Conservation (phyloP, 345 rosid species). For the Ceriops decandra region DNA sequence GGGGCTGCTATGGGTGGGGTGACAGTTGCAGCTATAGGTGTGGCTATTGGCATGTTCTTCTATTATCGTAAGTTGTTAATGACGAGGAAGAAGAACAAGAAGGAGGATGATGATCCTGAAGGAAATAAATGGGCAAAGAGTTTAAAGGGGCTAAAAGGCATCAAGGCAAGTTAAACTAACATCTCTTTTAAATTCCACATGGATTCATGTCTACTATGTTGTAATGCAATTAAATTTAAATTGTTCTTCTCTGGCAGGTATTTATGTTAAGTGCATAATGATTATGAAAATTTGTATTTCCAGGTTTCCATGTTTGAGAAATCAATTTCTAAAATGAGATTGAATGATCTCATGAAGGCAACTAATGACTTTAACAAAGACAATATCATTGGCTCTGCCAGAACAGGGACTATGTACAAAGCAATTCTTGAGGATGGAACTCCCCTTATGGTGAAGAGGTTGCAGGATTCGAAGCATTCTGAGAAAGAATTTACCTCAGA, state of each 20-base stretch:
- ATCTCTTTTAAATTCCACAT: conserved; percentile 2
- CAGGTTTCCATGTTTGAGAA: conserved; percentile 25
- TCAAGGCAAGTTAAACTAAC: conserved; percentile 48
- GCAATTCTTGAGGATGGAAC: conserved; percentile 12
- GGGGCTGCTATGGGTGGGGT: conserved; percentile 51
- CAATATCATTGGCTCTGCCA: conserved; percentile 18
- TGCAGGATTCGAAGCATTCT: conserved; percentile 7
- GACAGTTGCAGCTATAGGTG: conserved; percentile 54
- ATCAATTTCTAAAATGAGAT: conserved; percentile 15
- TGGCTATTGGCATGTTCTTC: conserved; percentile 49
- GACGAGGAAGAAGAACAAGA: conserved; percentile 39
- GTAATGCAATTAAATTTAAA: background rate
- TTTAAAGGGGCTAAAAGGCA: conserved; percentile 58
- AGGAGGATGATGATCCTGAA: conserved; percentile 84
- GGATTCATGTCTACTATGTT: conserved; percentile 2
- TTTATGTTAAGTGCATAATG: background rate
- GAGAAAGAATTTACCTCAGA: conserved; percentile 30
- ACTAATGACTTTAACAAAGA: conserved; percentile 18
- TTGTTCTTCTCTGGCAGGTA: background rate
- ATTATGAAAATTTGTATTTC: background rate
- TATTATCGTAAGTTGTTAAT: conserved; percentile 40
- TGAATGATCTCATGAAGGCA: conserved; percentile 22
- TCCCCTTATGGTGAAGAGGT: conserved; percentile 21
- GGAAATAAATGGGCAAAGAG: conserved; percentile 88
- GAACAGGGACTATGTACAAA: conserved; percentile 24